These are phyloP conservation scores for Metschnikowia sp. DNA, from an alignment of 805 yeast species.

Conservation along the genomic window DNA sequence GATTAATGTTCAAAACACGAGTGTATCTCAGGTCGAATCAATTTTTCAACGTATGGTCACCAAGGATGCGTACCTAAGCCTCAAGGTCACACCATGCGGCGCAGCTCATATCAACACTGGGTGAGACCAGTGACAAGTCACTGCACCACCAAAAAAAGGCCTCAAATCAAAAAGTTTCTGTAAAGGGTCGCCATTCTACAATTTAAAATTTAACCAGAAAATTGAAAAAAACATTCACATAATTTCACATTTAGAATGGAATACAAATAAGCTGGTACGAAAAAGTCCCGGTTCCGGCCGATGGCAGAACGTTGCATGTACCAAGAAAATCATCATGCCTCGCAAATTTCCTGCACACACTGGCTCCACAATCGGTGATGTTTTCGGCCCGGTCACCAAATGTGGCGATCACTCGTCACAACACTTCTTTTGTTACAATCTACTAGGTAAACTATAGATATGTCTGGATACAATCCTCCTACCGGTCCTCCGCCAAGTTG, in stretches of 20 bases:
- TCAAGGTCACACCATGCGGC: slow-evolving; percentile 3
- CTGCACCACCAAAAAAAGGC: no score
- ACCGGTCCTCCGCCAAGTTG: slow-evolving; percentile 30
- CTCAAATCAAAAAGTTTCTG: no score
- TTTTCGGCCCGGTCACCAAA: no score
- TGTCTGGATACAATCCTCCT: slow-evolving; percentile 23
- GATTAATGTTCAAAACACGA: no score
- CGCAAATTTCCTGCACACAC: neutral
- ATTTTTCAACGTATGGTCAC: slow-evolving; percentile 10
- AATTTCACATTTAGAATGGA: no score
- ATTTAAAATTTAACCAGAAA: no score
- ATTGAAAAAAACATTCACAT: no score
- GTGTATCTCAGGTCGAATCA: no score
- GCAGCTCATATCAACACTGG: neutral
- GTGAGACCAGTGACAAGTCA: neutral
- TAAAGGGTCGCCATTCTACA: no score
- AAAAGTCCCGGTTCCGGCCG: no score
- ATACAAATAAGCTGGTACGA: no score
- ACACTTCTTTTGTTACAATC: neutral
- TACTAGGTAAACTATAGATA: neutral
- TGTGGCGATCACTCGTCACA: neutral
- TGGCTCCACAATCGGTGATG: neutral
- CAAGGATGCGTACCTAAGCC: slow-evolving; percentile 12
- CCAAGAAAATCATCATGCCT: slow-evolving; percentile 6
- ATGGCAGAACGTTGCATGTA: no score